phyloP scores from a whole-genome alignment of 2,329 filamentous ascomycete species.

The Proliferodiscus dingleyae region DNA sequence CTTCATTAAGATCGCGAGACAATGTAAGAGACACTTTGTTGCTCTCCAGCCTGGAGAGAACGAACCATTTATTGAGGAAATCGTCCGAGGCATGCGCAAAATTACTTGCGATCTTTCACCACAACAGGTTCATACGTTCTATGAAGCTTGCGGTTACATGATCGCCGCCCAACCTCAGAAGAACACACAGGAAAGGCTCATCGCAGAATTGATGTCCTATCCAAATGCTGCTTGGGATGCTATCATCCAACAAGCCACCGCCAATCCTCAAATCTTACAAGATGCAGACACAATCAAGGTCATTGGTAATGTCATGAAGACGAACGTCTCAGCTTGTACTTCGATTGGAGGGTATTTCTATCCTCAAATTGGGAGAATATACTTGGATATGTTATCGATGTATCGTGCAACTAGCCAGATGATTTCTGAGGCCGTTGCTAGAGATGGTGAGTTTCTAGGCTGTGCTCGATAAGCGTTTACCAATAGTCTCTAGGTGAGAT shows the following conservation, averaged over 20 bases:
- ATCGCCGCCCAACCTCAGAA: constrained; percentile 97
- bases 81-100: constrained; percentile 89
- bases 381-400: constrained; percentile 98
- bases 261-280: constrained; percentile 80
- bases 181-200: constrained; percentile 84
- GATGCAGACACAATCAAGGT: constrained; percentile 96
- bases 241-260: constrained; percentile 84
- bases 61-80: constrained; percentile 98
- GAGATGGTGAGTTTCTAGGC: constrained; percentile 58
- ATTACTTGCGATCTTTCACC: constrained; percentile 94
- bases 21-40: constrained; percentile 96
- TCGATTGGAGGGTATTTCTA: constrained; percentile 98
- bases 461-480: constrained; percentile 6
- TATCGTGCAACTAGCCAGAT: constrained; percentile 94
- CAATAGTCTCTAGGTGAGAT: constrained; percentile 62
- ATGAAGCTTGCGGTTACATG: constrained; percentile 99
- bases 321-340: constrained; percentile 95
- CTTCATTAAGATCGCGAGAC: constrained; percentile 98
- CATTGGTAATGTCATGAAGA: constrained; percentile 99
- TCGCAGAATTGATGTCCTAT: constrained; percentile 86
- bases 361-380: constrained; percentile 94
- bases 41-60: constrained; percentile 89
- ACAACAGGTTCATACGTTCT: constrained; percentile 97
- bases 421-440: constrained; percentile 86
- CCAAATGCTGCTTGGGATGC: constrained; percentile 94